Conservation (phyloP, 2,329 filamentous ascomycete genomes). For the Colletotrichum salicis region DNA sequence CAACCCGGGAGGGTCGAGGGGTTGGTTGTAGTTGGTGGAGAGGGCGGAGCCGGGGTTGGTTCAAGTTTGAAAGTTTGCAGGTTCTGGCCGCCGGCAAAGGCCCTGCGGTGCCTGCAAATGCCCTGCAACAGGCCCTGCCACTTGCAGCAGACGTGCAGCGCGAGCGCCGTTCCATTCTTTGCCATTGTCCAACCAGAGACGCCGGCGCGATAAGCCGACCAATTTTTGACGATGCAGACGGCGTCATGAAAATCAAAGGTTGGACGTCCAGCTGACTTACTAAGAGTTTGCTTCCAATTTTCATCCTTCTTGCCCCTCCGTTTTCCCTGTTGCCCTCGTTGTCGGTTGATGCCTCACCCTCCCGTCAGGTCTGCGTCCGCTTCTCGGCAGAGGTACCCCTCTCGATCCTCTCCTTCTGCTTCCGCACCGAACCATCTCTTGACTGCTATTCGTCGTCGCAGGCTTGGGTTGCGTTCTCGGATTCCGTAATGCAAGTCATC, state of each 20-base stretch:
- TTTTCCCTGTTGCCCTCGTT: background rate
- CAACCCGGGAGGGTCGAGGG: background rate
- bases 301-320: background rate
- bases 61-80: background rate
- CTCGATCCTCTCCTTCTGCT: background rate
- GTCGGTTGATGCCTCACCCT: background rate
- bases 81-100: constrained; percentile 17
- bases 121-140: constrained; percentile 15
- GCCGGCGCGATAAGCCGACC: constrained; percentile 29
- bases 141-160: constrained; percentile 8
- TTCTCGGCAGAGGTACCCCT: background rate
- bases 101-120: background rate
- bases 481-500: background rate
- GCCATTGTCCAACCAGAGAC: constrained; percentile 32
- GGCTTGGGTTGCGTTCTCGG: background rate
- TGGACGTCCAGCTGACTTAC: constrained; percentile 11
- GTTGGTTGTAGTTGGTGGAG: background rate
- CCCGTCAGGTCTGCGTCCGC: background rate
- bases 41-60: constrained; percentile 19
- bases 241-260: constrained; percentile 28
- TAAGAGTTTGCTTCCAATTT: no score
- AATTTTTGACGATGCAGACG: constrained; percentile 27
- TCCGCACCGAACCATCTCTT: background rate
- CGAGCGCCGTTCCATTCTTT: constrained; percentile 17
- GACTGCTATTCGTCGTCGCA: background rate